Evolutionary conservation across 345 rosid genomes (phyloP).

Genomic region (Moringa oleifera): DNA sequence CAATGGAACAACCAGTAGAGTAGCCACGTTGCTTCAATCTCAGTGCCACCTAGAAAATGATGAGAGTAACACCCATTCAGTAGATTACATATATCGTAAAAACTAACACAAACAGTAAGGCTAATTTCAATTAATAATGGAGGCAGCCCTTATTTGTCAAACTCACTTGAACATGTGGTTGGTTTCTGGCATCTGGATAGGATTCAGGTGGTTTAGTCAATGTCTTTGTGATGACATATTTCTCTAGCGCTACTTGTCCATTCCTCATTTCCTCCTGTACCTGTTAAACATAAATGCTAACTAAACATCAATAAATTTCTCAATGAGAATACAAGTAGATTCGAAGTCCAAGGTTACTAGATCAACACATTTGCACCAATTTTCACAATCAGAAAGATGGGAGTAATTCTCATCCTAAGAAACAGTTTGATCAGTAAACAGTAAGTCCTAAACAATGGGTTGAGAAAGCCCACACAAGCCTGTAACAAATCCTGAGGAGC

Average conservation of each 20-base stretch:
- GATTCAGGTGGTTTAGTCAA: slow-evolving; percentile 94
- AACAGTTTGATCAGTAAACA: not conserved
- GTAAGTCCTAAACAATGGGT: no score
- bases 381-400: not conserved
- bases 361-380: not conserved
- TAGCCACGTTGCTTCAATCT: slow-evolving; percentile 88
- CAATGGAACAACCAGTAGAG: slow-evolving; percentile 68
- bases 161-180: slow-evolving; percentile 92
- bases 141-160: slow-evolving; percentile 11
- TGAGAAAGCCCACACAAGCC: no score
- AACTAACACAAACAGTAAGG: slow-evolving; percentile 6
- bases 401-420: no score
- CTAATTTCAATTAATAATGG: slow-evolving; percentile 6
- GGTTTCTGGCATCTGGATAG: slow-evolving; percentile 93
- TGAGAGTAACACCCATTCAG: slow-evolving; percentile 16
- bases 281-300: slow-evolving; percentile 39
- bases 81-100: slow-evolving; percentile 8
- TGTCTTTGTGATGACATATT: slow-evolving; percentile 89
- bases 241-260: slow-evolving; percentile 86
- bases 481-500: not conserved
- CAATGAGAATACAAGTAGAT: not conserved
- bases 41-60: slow-evolving; percentile 72
- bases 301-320: slow-evolving; percentile 11
- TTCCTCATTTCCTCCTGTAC: slow-evolving; percentile 85
- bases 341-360: not conserved